Evolutionary conservation across 78 protist genomes (phyloP).

Genomic region (Planoprotostelium fungivorum): DNA sequence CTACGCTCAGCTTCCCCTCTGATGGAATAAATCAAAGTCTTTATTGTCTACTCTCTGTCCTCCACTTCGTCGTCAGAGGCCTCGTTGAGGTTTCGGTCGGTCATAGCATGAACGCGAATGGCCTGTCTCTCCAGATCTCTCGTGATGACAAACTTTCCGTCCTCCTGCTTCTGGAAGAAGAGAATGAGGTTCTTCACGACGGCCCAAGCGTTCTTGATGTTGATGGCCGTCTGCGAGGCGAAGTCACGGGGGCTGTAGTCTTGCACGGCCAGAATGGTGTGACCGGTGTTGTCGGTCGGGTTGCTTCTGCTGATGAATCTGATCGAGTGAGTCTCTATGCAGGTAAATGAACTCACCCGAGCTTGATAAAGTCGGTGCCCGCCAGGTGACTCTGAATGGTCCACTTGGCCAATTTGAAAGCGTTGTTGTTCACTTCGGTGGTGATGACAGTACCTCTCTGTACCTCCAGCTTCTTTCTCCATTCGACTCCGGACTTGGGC

Average conservation of each 20-base stretch:
- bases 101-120: not conserved
- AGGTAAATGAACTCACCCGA: constrained; percentile 48
- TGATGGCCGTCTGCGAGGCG: constrained; percentile 63
- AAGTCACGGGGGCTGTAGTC: constrained; percentile 47
- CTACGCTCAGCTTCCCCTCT: not conserved
- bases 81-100: too few species aligned
- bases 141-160: not conserved
- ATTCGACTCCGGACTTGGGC: constrained; percentile 28
- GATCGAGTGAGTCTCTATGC: not conserved
- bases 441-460: constrained; percentile 81
- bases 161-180: not conserved
- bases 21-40: too few species aligned
- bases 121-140: not conserved
- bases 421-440: constrained; percentile 79
- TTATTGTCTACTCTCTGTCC: not conserved
- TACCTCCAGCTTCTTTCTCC: constrained; percentile 57
- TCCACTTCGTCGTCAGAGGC: not conserved
- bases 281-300: constrained; percentile 16
- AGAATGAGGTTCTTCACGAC: constrained; percentile 27
- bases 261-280: constrained; percentile 56
- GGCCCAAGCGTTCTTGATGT: constrained; percentile 67
- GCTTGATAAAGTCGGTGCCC: constrained; percentile 42
- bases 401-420: constrained; percentile 52
- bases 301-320: constrained; percentile 10
- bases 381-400: constrained; percentile 47